Percentiles rank a stretch among this genome's conserved stretches.
These are phyloP conservation scores for Bolboschoenoplectus hybrid DNA, from an alignment of 202 grass and related monocot genomes.

Conservation along the genomic window DNA sequence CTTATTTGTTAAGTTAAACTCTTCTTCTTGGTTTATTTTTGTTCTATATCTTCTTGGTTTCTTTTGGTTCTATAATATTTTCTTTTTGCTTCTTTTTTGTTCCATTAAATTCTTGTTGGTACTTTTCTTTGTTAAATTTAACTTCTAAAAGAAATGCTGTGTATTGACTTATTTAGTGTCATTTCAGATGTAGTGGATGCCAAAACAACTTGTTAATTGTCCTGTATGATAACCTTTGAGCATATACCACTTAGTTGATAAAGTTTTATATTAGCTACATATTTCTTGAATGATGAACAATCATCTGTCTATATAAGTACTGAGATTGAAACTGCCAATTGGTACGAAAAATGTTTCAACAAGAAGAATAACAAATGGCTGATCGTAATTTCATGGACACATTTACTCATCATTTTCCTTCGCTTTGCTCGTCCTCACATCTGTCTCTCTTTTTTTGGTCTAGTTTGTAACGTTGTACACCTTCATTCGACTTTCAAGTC, in stretches of 20 bases:
- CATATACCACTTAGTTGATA: background rate
- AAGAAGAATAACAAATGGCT: no score
- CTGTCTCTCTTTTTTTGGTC: no score
- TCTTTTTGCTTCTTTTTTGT: background rate
- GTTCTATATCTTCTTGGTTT: background rate
- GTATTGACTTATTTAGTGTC: background rate
- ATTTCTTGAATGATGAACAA: background rate
- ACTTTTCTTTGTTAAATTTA: background rate
- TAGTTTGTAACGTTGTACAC: no score
- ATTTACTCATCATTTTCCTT: background rate
- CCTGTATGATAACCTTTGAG: background rate
- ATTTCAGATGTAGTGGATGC: no score
- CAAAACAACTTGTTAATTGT: no score
- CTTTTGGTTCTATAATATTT: background rate
- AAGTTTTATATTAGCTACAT: background rate
- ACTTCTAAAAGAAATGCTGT: background rate
- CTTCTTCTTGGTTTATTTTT: background rate
- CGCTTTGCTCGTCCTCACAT: no score
- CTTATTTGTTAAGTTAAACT: background rate
- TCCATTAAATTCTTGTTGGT: background rate
- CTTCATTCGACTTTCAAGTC: no score
- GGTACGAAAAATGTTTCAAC: background rate
- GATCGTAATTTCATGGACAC: background rate
- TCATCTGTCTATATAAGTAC: background rate
- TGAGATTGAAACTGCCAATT: background rate